Conservation (phyloP, 139 green algal genomes). For the Trebouxia sp. region DNA sequence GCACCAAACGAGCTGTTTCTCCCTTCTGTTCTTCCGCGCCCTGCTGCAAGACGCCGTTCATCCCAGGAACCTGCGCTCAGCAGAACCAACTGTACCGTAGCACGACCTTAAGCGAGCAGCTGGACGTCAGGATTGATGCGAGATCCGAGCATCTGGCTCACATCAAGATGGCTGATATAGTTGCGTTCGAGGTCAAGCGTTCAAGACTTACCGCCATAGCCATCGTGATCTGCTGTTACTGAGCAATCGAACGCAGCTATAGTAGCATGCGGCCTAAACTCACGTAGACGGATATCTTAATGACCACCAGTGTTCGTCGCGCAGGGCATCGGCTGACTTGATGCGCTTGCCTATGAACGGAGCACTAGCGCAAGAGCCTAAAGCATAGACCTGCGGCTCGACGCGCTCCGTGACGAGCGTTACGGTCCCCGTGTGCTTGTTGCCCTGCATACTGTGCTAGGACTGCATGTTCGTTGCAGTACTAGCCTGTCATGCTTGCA, state of each 20-base stretch:
- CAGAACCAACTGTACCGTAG: background rate
- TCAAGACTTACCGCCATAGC: constrained; percentile 18
- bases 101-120: background rate
- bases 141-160: background rate
- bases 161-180: background rate
- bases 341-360: background rate
- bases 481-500: background rate
- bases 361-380: background rate
- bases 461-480: background rate
- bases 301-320: too few relatives aligned
- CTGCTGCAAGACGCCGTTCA: constrained; percentile 53
- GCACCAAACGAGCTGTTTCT: constrained; percentile 91
- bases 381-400: background rate
- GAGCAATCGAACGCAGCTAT: too few relatives aligned
- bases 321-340: background rate
- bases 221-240: constrained; percentile 7
- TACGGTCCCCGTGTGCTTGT: background rate
- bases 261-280: too few relatives aligned
- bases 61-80: constrained; percentile 19
- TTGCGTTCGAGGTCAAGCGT: background rate
- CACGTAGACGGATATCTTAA: too few relatives aligned
- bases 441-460: background rate
- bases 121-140: background rate
- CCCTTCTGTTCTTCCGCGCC: constrained; percentile 91
- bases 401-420: background rate